Base-by-base conservation (phyloP, 106 monocot genomes). In the Allium sativum region DNA sequence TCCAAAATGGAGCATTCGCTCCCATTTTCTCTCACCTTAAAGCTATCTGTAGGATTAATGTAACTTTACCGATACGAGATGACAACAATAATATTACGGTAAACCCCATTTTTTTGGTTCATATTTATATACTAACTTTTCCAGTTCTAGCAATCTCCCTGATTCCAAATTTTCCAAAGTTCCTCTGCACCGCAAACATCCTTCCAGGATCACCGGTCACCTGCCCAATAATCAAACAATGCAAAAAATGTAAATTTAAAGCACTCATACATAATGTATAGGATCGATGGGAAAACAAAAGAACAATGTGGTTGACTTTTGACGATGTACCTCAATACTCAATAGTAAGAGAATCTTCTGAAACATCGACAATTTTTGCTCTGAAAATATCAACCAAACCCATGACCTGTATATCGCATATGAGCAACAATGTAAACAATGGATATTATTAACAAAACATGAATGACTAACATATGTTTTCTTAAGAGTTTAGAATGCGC, bases 121-220 rank as follows among this genome's bases (percentile, higher is more conserved):
- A 20, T 20, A 45, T 21, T 50, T 19, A 72, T 43, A 55, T 50
- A 55, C 52, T 65, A 45, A 95, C 94, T 83, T 90, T 94, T 65
- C 94, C 86, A 60, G 89, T 94, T 85, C 94, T 85, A 48, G 94
- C 89, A 73, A 94, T 89, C 79, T 96, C 95, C 78, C 47, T 81
- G 53, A 96, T 87, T 47, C 95, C 87, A 78, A 96, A 96, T 65
- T 94, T 94, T 57, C 64, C 81, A 40, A 94, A 73, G 50, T 74
- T 94, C 58, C 78, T 83, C 60, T 76, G 77, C 60, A 94, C 86
- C 21, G 89, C 89, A 61, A 66, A 81, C 12, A 94, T 81, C 66
- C 89, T 94, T n/a, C 94, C 94, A 71, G 94, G 94, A 84, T 94
- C 94, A 65, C 94, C 94, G 65, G 89, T 77, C 58, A 94, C 89